A percentile compares a stretch with the other conserved stretches of the same genome.
Conservation (phyloP, 2,329 filamentous ascomycete genomes). For the Chrysosporium keratinophilum region DNA sequence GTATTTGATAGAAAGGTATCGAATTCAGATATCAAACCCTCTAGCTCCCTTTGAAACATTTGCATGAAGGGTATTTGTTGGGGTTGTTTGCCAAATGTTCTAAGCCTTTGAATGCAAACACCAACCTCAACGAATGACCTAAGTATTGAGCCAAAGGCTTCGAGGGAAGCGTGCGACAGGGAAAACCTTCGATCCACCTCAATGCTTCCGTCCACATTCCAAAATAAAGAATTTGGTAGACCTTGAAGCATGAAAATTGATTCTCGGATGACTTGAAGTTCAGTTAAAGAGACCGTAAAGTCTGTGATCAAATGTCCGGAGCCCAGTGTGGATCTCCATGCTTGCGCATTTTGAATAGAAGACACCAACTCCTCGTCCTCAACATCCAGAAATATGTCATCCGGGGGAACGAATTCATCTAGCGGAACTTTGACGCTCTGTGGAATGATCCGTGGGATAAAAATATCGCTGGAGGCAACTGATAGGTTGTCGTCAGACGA, state of each 20-base stretch:
- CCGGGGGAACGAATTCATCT: constrained; percentile 28
- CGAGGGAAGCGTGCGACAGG: constrained; percentile 26
- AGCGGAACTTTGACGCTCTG: constrained; percentile 22
- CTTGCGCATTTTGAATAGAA: constrained; percentile 37
- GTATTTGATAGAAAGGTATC: constrained; percentile 49
- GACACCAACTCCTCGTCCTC: constrained; percentile 29
- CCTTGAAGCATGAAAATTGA: constrained; percentile 77
- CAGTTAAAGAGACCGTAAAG: constrained; percentile 44
- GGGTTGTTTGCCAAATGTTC: constrained; percentile 38
- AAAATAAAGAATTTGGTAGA: constrained; percentile 62
- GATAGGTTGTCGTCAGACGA: constrained; percentile 33
- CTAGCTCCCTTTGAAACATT: constrained; percentile 57
- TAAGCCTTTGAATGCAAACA: constrained; percentile 38
- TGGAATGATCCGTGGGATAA: constrained; percentile 23
- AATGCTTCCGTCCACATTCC: constrained; percentile 28
- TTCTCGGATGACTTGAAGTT: constrained; percentile 65
- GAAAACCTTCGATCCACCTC: constrained; percentile 32
- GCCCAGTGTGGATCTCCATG: constrained; percentile 33
- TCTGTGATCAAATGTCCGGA: constrained; percentile 19
- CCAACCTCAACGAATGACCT: constrained; percentile 42
- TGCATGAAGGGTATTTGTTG: constrained; percentile 54
- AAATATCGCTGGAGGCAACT: constrained; percentile 26
- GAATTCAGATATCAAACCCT: constrained; percentile 47
- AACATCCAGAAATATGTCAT: constrained; percentile 25
- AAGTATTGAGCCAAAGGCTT: constrained; percentile 26